Evolutionary conservation across 148 eudicot species (phyloP).

Genomic region (Vaccinium myrtillus): DNA sequence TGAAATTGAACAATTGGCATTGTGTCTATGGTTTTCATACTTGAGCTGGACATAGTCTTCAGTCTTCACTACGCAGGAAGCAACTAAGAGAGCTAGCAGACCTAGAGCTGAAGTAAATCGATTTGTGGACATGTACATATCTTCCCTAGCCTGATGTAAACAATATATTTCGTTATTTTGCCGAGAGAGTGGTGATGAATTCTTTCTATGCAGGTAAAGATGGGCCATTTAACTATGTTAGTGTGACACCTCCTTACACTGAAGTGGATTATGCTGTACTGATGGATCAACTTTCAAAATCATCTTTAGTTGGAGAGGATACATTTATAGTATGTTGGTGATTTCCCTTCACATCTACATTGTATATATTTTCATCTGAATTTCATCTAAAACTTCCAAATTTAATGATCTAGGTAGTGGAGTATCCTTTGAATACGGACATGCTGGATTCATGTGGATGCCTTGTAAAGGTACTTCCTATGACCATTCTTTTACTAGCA

Average conservation of each 20-base stretch:
- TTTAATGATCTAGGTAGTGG: slow-evolving; percentile 58
- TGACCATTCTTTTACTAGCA: not conserved
- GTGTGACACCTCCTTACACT: slow-evolving; percentile 92
- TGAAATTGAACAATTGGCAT: not conserved
- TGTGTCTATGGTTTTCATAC: not conserved
- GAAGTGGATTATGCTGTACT: slow-evolving; percentile 76
- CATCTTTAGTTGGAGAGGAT: slow-evolving; percentile 72
- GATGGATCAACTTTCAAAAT: slow-evolving; percentile 73
- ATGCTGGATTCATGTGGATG: slow-evolving; percentile 79
- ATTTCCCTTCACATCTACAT: not conserved
- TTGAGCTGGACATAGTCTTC: slow-evolving; percentile 2
- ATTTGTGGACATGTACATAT: not conserved
- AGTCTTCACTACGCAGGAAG: too few relatives aligned
- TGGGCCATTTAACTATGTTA: slow-evolving; percentile 71
- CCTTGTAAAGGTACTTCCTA: slow-evolving; percentile 64
- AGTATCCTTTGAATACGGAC: slow-evolving; percentile 76
- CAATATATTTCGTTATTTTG: not conserved
- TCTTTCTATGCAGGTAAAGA: slow-evolving; percentile 53
- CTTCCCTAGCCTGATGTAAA: not conserved
- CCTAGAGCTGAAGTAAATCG: not conserved
- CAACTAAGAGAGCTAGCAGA: too few relatives aligned
- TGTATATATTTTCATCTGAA: not conserved
- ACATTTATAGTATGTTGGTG: slow-evolving; percentile 68
- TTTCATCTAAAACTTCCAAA: slow-evolving; percentile 7
- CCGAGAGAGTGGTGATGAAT: not conserved